phyloP scores from a whole-genome alignment of 192 early-diverging fungal species.

The Backusella tuberculispora region DNA sequence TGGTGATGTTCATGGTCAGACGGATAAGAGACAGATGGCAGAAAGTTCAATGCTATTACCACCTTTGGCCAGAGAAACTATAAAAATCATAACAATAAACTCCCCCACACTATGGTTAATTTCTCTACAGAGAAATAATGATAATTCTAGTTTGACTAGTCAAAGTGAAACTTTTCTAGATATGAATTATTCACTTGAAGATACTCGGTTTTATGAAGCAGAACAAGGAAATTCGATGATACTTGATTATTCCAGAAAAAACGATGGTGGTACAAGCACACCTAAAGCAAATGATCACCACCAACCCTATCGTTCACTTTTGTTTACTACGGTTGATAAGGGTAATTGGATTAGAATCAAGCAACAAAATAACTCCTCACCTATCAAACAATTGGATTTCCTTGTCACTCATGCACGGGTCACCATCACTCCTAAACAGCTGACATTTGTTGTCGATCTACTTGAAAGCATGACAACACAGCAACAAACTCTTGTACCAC shows the following conservation, averaged over 20 bases:
- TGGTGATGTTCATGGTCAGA: background rate
- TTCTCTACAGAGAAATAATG: background rate
- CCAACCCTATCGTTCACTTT: constrained; percentile 43
- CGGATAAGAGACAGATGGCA: constrained; percentile 2
- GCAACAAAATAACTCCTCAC: constrained; percentile 23
- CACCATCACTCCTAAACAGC: constrained; percentile 47
- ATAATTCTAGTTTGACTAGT: background rate
- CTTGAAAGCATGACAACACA: background rate
- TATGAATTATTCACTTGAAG: constrained; percentile 25
- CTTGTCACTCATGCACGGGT: constrained; percentile 42
- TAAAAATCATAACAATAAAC: constrained; percentile 56
- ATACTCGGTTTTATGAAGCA: constrained; percentile 48
- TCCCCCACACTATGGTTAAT: constrained; percentile 55
- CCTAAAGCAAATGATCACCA: background rate
- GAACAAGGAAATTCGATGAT: constrained; percentile 26
- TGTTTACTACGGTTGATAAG: constrained; percentile 52
- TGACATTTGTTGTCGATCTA: constrained; percentile 38
- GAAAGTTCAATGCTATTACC: constrained; percentile 44
- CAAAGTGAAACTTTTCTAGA: background rate
- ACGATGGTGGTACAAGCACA: background rate
- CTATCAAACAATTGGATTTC: constrained; percentile 45
- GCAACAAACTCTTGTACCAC: background rate
- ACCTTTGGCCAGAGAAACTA: constrained; percentile 41
- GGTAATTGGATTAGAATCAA: constrained; percentile 52
- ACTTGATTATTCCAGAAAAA: constrained; percentile 24